Conservation (phyloP, 129 eudicot species). For the Tagetes erecta region DNA sequence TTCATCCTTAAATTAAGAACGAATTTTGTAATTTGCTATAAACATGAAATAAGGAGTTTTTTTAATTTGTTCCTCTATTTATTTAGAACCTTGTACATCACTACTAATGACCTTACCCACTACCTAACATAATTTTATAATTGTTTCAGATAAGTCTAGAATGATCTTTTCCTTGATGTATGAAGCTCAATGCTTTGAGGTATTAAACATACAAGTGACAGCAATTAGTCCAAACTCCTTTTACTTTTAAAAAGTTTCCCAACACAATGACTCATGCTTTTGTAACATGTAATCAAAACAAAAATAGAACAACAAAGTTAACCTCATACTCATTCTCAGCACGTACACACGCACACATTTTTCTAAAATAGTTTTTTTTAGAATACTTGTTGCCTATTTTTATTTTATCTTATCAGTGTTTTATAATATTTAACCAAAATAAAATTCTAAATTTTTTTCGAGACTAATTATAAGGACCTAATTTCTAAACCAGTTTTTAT, state of each 20-base stretch:
- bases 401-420: not conserved
- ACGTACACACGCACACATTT: not conserved
- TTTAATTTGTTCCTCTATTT: no score
- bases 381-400: not conserved
- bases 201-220: slow-evolving; percentile 3
- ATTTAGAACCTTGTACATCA: no score
- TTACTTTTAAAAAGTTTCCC: not conserved
- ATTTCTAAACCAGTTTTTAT: no score
- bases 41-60: no score
- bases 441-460: no score
- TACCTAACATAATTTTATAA: not conserved
- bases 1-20: no score
- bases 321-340: not conserved
- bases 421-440: not conserved
- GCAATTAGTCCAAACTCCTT: not conserved
- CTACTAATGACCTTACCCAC: not conserved
- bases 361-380: not conserved
- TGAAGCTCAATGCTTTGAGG: slow-evolving; percentile 1
- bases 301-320: not conserved
- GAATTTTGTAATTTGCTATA: no score
- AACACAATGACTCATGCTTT: slow-evolving; percentile 30
- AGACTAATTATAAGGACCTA: no score
- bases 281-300: not conserved
- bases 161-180: not conserved
- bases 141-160: slow-evolving; percentile 1